Base-by-base conservation (phyloP, 1,284 basidiomycete species). In the Filobasidium uniguttulatum region DNA sequence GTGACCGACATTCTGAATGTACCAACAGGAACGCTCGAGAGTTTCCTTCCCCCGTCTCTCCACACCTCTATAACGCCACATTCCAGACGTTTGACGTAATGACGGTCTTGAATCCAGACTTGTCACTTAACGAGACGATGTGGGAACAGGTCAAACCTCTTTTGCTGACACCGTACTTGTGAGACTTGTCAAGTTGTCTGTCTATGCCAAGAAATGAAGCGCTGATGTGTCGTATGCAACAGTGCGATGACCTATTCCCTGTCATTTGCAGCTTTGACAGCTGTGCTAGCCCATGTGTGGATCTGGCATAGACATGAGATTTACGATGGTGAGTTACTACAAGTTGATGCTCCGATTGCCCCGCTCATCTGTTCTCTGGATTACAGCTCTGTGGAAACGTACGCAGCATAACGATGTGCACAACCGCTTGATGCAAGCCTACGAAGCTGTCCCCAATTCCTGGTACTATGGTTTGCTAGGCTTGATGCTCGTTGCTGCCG, bases 231-330 rank as follows among this genome's bases (percentile, higher is more conserved):
- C 14, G 33, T 5, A 29, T 26, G n/a, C 19, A 1, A 23, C 44
- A 64, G 66, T 46, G 68, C 67, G 10, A 29, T 68, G 7, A 59
- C 67, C 0, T 71, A 71, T 51, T 70, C 65, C 1, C 56, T 73
- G 12, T 65, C 66, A 6, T 75, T 75, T 55, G 72, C 73, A 1
- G 68, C 72, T 0, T 58, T 75, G 15, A 70, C 72, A 0, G 71
- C 70, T 44, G 70, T 73, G 5, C 59, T 74, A 35, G 67, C 68
- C 3, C 72, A 75, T 53, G 73, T 75, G 15, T 64, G 67, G 56
- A 62, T 75, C 2, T 75, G 73, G 72, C 72, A 75, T 54, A 59
- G 72, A 29, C 59, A 66, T 9, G 73, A 75, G 55, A 71, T 75
- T 54, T 63, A 62, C 43, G 57, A 64, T 25, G 65, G 65, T 66